Evolutionary conservation across 2,329 filamentous ascomycete species (phyloP), one percentile per base, ranked within the genome.

Genomic region (Scedosporium minutisporum): DNA sequence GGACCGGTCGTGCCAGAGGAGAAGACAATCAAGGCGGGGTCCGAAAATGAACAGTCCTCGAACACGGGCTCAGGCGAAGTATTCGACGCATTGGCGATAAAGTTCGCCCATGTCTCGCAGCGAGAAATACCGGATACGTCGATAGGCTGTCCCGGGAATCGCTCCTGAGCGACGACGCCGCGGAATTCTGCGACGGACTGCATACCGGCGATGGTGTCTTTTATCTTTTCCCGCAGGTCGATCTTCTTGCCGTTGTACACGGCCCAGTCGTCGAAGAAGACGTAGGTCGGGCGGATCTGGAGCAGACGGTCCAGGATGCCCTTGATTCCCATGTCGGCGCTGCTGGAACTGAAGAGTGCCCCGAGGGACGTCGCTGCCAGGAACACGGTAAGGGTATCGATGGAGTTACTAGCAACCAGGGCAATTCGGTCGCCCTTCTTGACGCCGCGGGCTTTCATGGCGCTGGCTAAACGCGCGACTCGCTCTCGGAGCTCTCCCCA

Each of bases 191-290:
- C 87, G 82, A 0, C 71, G 78, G 14, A 44, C 29, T 77, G 75
- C 81, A 95, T 83, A 0, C 89, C 89, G 2, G 80, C 74, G 0
- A 87, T 74, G 79, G 95, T 82, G 44, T 87, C 83, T 27, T 73
- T 72, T 75, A 96, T 93, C 76, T 95, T 95, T 0, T 78, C 73
- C 4, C 88, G 78, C 46, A 96, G 76, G 68, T 95, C 89, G 25
- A 89, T 78, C 0, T 78, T 83, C 72, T 89, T 90, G 57, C 89
- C 89, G 67, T 93, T 93, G 68, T 96, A 96, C 2, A 93, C 75
- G 0, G 90, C 83, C 44, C 81, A 85, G 68, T 95, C 91, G 68
- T 96, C 91, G 69, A 93, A 86, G 70, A 96, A 95, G n/a, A 96
- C 79, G 70, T 85, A 90, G 73, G 84, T 87, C 3, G 91, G 91